Evolutionary conservation across 768 basidiomycete species (phyloP), one percentile per base, ranked within the genome.

Genomic region (Russula sp.): DNA sequence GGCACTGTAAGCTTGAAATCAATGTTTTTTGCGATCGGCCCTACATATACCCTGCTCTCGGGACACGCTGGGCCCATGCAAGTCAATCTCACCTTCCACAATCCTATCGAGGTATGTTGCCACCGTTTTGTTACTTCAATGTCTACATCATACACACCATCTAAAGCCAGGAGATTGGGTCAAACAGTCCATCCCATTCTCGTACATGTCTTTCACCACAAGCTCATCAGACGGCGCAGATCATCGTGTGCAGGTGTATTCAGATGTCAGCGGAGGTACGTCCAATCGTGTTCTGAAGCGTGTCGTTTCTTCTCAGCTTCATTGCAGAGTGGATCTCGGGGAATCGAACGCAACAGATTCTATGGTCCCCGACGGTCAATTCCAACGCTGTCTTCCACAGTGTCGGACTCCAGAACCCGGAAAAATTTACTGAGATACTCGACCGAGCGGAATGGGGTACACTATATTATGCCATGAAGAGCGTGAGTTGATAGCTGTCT

Each of bases 111-210:
- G 71, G 77, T 77, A 65, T 32, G 57, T 40, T 20, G 30, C 0
- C 16, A 28, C 18, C 24, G 42, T 7, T 28, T 14, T 26, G 5
- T 28, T 34, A 1, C 4, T 5, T n/a, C n/a, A 18, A 36, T 11
- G 13, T 38, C 9, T 8, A 42, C 22, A 22, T 32, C 22, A 22
- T 32, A 24, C 7, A 38, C 26, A n/a, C 51, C 20, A 40, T 38
- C 0, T 14, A 10, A 26, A 77, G 75, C 75, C 76, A 0, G 68
- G 71, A 10, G 75, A 79, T 64, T 72, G 74, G 60, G 73, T 76
- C 52, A 70, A 69, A 24, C 76, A 78, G 59, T 78, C 78, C 1
- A 59, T 79, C 2, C 77, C 78, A 2, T 78, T 79, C 67, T 74
- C 77, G 7, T 79, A 79, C 61, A 34, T 78, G 18, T 66, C 72